Percentiles rank a stretch among this genome's conserved stretches.
These are phyloP conservation scores for Pleurotus pulmonarius DNA, from an alignment of 768 basidiomycete species.

Conservation along the genomic window DNA sequence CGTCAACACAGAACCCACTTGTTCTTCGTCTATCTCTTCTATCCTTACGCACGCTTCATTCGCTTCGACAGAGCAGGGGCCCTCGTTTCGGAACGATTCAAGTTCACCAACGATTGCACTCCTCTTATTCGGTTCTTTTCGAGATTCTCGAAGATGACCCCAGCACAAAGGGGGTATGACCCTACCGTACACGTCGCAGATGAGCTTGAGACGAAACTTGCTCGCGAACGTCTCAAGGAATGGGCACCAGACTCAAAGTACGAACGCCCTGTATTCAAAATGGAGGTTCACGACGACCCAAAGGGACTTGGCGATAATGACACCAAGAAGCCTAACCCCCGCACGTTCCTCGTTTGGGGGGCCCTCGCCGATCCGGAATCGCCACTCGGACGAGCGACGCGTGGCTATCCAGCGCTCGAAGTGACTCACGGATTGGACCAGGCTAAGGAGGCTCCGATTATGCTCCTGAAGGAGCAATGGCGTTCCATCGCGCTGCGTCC, in stretches of 20 bases:
- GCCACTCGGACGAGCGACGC: slow-evolving; percentile 4
- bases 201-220: background rate
- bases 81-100: slow-evolving; percentile 19
- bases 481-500: background rate
- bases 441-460: background rate
- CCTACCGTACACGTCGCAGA: background rate
- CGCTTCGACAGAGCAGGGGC: slow-evolving; percentile 30
- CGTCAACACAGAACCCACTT: slow-evolving; percentile 25
- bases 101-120: slow-evolving; percentile 15
- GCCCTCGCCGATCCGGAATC: slow-evolving; percentile 1
- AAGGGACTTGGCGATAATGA: too few species aligned
- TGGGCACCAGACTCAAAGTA: background rate
- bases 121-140: slow-evolving; percentile 21
- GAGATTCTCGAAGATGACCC: slow-evolving; percentile 11
- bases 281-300: background rate
- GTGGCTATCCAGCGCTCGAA: slow-evolving; percentile 1
- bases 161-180: background rate
- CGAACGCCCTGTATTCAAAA: background rate
- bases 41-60: slow-evolving; percentile 22
- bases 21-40: slow-evolving; percentile 26
- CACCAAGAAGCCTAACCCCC: background rate
- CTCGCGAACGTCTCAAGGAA: background rate
- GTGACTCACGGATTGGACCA: background rate
- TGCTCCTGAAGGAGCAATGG: slow-evolving; percentile 8
- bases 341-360: slow-evolving; percentile 6